Evolutionary conservation across 108 stramenopile species (phyloP).

Genomic region (Conticribra guillardii): DNA sequence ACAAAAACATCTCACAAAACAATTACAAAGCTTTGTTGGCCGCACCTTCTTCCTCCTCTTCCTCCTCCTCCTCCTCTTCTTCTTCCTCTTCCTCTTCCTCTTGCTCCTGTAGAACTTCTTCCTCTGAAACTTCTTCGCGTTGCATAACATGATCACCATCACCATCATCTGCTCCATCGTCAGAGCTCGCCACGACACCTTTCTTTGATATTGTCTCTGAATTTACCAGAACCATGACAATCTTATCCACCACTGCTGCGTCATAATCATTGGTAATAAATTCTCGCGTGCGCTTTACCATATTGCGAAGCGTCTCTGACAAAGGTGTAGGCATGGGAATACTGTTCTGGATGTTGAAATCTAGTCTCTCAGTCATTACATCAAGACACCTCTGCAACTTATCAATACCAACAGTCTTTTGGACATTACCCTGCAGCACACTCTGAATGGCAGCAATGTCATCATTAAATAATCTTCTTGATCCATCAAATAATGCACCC

Average conservation of each 20-base stretch:
- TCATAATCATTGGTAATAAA: conserved; percentile 87
- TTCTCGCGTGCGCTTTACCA: conserved; percentile 74
- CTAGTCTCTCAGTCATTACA: conserved; percentile 94
- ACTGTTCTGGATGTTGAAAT: conserved; percentile 95
- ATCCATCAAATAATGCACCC: conserved; percentile 67
- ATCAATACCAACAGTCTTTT: conserved; percentile 74
- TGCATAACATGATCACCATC: conserved; percentile 87
- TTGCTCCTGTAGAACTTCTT: conserved; percentile 97
- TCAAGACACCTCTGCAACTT: conserved; percentile 88
- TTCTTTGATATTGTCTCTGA: conserved; percentile 80
- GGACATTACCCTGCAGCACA: conserved; percentile 62
- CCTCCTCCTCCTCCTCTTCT: conserved; percentile 89
- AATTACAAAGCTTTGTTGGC: no score
- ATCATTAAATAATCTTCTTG: conserved; percentile 72
- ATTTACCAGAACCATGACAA: conserved; percentile 91
- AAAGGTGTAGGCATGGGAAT: conserved; percentile 89
- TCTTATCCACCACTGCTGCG: conserved; percentile 92
- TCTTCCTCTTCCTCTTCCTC: conserved; percentile 93
- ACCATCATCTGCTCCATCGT: conserved; percentile 84
- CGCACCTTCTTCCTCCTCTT: conserved; percentile 56
- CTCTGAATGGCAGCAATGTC: conserved; percentile 81
- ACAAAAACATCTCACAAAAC: no score
- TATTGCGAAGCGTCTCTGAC: conserved; percentile 85
- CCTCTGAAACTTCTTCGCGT: conserved; percentile 95
- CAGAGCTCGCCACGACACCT: conserved; percentile 56